Conservation (phyloP, 2,329 filamentous ascomycete species). For the Helicocarpus griseus region DNA sequence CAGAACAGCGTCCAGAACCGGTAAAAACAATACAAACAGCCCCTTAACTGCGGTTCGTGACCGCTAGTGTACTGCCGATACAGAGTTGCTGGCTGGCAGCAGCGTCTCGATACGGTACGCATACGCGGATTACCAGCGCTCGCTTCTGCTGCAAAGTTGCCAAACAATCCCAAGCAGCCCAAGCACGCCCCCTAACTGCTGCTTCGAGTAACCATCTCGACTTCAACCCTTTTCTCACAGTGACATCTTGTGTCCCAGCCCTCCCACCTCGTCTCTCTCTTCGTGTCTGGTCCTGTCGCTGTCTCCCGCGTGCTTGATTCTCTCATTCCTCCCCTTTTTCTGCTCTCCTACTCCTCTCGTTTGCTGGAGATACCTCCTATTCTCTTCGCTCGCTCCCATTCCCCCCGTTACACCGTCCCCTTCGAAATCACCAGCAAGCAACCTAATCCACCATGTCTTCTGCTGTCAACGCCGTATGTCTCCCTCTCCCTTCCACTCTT, state of each 20-base stretch:
- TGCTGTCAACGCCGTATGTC: conserved; percentile 41
- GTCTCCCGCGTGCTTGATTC: conserved; percentile 14
- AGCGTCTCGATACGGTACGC: background rate
- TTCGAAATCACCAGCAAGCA: conserved; percentile 1
- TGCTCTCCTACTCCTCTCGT: conserved; percentile 10
- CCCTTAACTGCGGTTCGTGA: background rate
- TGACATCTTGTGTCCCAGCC: conserved; percentile 9
- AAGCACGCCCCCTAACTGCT: conserved; percentile 1
- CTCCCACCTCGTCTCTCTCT: conserved; percentile 10
- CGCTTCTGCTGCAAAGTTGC: too few species aligned
- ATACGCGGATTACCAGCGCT: background rate
- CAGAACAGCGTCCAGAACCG: background rate
- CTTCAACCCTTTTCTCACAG: conserved; percentile 2
- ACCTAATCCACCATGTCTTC: conserved; percentile 3
- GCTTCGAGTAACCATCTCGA: conserved; percentile 3
- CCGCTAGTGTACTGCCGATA: background rate
- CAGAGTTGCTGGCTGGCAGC: background rate
- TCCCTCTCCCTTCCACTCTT: background rate
- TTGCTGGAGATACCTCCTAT: conserved; percentile 7
- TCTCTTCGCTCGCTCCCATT: conserved; percentile 10
- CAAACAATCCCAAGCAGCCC: too few species aligned
- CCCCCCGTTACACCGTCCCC: conserved; percentile 8
- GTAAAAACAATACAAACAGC: background rate
- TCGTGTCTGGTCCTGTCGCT: conserved; percentile 13
- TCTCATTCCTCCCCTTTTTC: conserved; percentile 15